Base-by-base conservation (phyloP, 2,329 filamentous ascomycete genomes). In the Pseudogymnoascus destructans region DNA sequence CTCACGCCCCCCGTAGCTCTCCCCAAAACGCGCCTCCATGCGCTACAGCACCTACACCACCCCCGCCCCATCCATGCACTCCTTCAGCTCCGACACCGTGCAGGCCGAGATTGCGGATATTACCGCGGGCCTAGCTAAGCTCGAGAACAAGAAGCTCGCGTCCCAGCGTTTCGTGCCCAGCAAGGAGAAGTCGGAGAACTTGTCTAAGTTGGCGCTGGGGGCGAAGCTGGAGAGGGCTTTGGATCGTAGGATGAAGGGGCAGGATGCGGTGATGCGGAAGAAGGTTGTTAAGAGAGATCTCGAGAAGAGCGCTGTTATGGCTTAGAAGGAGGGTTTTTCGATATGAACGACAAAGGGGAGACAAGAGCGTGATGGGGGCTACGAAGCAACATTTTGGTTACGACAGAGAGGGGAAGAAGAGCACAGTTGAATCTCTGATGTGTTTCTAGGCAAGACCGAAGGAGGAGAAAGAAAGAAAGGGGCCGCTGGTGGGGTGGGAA, bases 141-240 rank as follows among this genome's bases (percentile, higher is more conserved):
- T 89, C 62, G 82, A 86, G 64, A 85, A 87, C 72, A 82, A 84
- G 69, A 80, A 82, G 61, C 78, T 87, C 6, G 74, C 77, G 64
- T 77, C 79, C 65, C 85, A 89, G 70, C 78, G 85, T 64, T 88
- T 85, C 69, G 76, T 82, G 52, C 78, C 83, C 59, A 82, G 75
- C 60, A 73, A 76, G 57, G 78, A 86, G 72, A 87, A 88, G 73
- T 79, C 75, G 15, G 84, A 87, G 64, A 79, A 83, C 67, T 73
- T 87, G 70, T 81, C 79, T 73, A 87, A 86, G 71, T 73, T 87
- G 64, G 85, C 85, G 13, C 74, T 89, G 56, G 83, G 85, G 32
- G 85, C 85, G n/a, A 88, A 88, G 71, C 74, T 88, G 56, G 85
- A 88, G 69, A 77, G 85, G 59, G 85, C 85, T 2, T 74, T 89